Evolutionary conservation across 768 basidiomycete genomes (phyloP).

Genomic region (Dacryopinax primogenitus): DNA sequence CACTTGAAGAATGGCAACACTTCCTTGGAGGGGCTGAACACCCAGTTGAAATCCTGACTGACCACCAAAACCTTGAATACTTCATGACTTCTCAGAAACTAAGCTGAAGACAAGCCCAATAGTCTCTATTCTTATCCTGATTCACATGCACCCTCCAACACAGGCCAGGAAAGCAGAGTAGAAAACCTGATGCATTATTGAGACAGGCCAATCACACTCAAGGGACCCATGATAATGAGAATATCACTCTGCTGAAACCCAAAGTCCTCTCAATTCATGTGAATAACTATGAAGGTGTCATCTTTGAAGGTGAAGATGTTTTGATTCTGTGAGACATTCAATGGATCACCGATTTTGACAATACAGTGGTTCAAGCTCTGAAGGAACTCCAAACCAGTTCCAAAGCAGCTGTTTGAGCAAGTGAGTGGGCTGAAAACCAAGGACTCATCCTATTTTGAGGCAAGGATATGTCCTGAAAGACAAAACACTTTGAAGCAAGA

Average conservation of each 20-base stretch:
- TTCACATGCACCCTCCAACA: constrained; percentile 28
- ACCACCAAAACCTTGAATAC: constrained; percentile 35
- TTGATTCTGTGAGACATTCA: neutral
- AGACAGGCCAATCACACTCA: constrained; percentile 21
- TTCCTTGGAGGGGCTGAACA: constrained; percentile 24
- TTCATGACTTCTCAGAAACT: too few relatives aligned
- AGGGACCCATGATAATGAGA: constrained; percentile 19
- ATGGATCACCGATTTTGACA: neutral
- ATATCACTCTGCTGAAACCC: neutral
- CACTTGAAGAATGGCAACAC: constrained; percentile 25
- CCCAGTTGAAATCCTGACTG: constrained; percentile 24
- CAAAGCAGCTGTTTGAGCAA: constrained; percentile 3
- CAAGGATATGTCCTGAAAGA: constrained; percentile 8
- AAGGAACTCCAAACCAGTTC: neutral
- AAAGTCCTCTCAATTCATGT: neutral
- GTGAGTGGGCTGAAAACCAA: neutral
- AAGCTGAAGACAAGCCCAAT: constrained; percentile 34
- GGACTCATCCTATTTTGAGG: constrained; percentile 6
- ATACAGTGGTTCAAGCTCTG: neutral
- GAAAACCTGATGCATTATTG: constrained; percentile 20
- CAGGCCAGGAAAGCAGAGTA: too few relatives aligned
- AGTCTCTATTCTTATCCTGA: constrained; percentile 29
- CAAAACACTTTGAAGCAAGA: neutral
- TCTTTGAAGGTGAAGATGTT: neutral
- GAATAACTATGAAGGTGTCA: neutral